Evolutionary conservation across 169 alveolate genomes (phyloP).

Genomic region (Cryptosporidium canis): DNA sequence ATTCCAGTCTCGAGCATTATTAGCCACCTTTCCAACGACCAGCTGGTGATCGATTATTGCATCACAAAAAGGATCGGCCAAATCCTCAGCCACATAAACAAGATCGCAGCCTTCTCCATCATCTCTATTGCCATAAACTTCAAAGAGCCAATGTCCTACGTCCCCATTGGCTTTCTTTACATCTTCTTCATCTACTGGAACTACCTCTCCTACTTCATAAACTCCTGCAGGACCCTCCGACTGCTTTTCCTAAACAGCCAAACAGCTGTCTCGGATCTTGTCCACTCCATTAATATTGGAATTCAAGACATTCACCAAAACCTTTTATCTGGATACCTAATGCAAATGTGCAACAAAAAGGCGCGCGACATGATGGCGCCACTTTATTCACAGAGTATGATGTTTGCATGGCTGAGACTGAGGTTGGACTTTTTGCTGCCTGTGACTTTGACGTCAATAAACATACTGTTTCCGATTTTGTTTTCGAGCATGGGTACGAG

Average conservation of each 20-base stretch:
- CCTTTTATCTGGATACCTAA: not conserved
- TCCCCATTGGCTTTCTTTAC: slow-evolving; percentile 8
- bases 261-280: slow-evolving; percentile 19
- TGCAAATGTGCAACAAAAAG: not conserved
- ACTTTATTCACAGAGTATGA: slow-evolving; percentile 27
- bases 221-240: slow-evolving; percentile 29
- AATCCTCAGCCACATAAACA: slow-evolving; percentile 12
- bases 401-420: slow-evolving; percentile 57
- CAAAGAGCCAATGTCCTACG: slow-evolving; percentile 19
- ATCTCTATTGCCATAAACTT: slow-evolving; percentile 5
- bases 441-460: slow-evolving; percentile 9
- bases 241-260: slow-evolving; percentile 4
- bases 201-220: slow-evolving; percentile 28
- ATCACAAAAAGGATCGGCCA: slow-evolving; percentile 65
- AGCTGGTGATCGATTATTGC: slow-evolving; percentile 59
- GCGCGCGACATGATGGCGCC: slow-evolving; percentile 2
- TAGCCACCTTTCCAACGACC: slow-evolving; percentile 41
- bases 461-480: slow-evolving; percentile 3
- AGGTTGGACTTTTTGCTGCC: slow-evolving; percentile 51
- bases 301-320: not conserved
- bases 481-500: not conserved
- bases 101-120: not conserved
- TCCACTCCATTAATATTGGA: slow-evolving; percentile 36
- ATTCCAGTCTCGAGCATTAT: slow-evolving; percentile 42
- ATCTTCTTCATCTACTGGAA: slow-evolving; percentile 31